phyloP scores from a whole-genome alignment of 2,329 filamentous ascomycete species.

The Beauveria sp. region DNA sequence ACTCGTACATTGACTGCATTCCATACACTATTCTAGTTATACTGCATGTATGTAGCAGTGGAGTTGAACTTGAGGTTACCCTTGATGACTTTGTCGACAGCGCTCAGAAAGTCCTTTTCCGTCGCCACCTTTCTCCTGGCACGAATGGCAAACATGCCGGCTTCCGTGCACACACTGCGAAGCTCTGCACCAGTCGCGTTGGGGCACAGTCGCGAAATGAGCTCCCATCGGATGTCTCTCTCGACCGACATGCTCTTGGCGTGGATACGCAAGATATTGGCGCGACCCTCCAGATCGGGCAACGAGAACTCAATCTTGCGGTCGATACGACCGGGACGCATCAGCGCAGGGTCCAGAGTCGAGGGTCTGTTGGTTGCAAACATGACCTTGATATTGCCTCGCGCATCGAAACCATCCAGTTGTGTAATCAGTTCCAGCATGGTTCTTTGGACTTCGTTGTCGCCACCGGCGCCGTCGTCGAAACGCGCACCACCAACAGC shows the following conservation, averaged over 20 bases:
- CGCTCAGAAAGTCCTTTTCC: constrained; percentile 96
- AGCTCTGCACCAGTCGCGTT: constrained; percentile 96
- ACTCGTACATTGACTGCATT: constrained; percentile 28
- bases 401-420: constrained; percentile 89
- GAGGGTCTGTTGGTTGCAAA: constrained; percentile 96
- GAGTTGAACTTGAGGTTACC: constrained; percentile 99
- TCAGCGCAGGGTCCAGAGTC: constrained; percentile 90
- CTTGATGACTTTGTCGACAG: constrained; percentile 99
- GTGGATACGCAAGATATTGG: constrained; percentile 96
- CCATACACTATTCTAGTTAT: constrained; percentile 61
- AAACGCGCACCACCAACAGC: constrained; percentile 93
- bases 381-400: constrained; percentile 99
- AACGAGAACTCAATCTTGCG: constrained; percentile 98
- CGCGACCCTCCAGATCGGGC: constrained; percentile 91
- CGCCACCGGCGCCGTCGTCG: constrained; percentile 90
- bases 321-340: constrained; percentile 95
- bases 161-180: constrained; percentile 93
- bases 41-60: constrained; percentile 96
- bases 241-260: constrained; percentile 99
- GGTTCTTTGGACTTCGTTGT: constrained; percentile 95
- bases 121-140: constrained; percentile 93
- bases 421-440: constrained; percentile 98
- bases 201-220: constrained; percentile 93
- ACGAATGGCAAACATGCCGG: constrained; percentile 96
- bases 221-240: constrained; percentile 96